Evolutionary conservation across 2,329 filamentous ascomycete species (phyloP), one percentile per base, ranked within the genome.

Genomic region (Diaporthe amygdali): DNA sequence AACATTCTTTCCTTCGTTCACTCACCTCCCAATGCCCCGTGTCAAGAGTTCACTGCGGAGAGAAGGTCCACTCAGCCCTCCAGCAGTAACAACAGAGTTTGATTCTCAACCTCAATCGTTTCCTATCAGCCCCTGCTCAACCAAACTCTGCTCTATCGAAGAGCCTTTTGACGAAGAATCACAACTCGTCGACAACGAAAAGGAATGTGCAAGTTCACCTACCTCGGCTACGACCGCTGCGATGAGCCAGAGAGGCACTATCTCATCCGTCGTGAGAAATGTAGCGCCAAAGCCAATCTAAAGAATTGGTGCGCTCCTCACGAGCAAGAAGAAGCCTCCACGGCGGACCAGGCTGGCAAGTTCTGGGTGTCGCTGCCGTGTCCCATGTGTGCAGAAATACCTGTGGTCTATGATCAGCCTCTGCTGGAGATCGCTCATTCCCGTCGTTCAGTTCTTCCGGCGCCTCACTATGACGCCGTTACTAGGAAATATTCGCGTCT

Each of bases 181-280:
- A 54, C 61, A 44, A 37, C 10, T n/a, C n/a, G n/a, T 25, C 69
- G 20, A 46, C 46, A 49, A 56, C 32, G 27, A 32, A 8, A 3
- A 17, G 52, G 49, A 17, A 73, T 73, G 71, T 73, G 71, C 51
- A 73, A 69, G 49, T 73, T 73, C 66, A 73, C 71, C 71, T 73
- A 73, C 56, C 69, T 73, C 49, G 71, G 71, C 20, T 73, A 73
- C 61, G 66, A 49, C 30, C 64, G 64, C 49, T 73, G 71, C 30
- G 71, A 73, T 49, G 71, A 73, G 69, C 71, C 71, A 22, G 71
- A 73, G 30, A 71, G 71, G 55, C 71, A 73, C 52, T 73, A 73
- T 41, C 66, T 73, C 64, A 71, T 73, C 69, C 71, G 71, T 30
- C 71, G 71, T 54, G 71, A 71, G 64, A 73, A 73, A 46, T 73